These are phyloP conservation scores for Fonsecaea multimorphosa DNA, from an alignment of 2,329 filamentous ascomycete species.

Conservation along the genomic window DNA sequence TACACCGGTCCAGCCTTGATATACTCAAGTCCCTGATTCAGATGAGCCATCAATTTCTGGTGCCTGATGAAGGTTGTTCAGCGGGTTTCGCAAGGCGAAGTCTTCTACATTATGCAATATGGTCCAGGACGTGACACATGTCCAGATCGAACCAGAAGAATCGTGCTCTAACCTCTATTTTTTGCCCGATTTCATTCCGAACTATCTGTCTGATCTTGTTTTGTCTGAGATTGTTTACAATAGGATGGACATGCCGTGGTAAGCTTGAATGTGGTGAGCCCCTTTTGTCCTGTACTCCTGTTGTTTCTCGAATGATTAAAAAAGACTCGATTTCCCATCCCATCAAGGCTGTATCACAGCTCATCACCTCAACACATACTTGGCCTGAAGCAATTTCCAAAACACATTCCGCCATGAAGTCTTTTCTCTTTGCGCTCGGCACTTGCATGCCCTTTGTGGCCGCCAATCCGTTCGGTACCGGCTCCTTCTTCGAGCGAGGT, in stretches of 20 bases:
- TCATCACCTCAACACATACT: background rate
- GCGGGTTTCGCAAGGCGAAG: background rate
- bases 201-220: constrained; percentile 5
- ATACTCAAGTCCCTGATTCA: constrained; percentile 13
- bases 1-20: constrained; percentile 3
- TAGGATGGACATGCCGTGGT: background rate
- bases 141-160: background rate
- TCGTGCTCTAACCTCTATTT: constrained; percentile 11
- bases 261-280: constrained; percentile 2
- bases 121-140: background rate
- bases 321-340: background rate
- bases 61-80: background rate
- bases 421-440: constrained; percentile 17
- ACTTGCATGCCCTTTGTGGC: constrained; percentile 14
- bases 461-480: constrained; percentile 20
- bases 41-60: constrained; percentile 5
- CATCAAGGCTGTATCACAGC: background rate
- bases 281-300: background rate
- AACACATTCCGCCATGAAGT: constrained; percentile 20
- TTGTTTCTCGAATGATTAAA: background rate
- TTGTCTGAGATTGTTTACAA: constrained; percentile 24
- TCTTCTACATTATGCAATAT: background rate
- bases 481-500: constrained; percentile 20
- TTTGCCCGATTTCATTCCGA: background rate
- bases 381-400: background rate